A percentile compares a stretch with the other conserved stretches of the same genome.
Conservation (phyloP, 176 grass and related monocot genomes). For the Oryza rufipogon region DNA sequence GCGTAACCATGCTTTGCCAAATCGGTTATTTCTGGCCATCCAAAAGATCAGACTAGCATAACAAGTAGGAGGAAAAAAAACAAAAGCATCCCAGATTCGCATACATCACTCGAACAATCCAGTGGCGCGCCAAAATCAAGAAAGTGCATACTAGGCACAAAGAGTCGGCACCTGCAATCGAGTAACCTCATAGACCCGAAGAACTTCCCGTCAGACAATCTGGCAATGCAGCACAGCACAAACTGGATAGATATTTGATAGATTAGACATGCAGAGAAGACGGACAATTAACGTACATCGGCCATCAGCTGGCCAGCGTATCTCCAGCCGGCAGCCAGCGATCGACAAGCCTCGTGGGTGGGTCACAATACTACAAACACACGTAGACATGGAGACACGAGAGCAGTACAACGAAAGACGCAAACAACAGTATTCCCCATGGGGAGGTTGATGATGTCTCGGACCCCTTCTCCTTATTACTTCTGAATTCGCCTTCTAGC, state of each 20-base stretch:
- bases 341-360: slow-evolving; percentile 21
- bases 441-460: slow-evolving; percentile 29
- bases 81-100: not conserved
- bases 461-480: not conserved
- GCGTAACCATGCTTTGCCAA: no score
- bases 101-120: not conserved
- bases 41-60: no score
- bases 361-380: slow-evolving; percentile 10
- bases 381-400: slow-evolving; percentile 36
- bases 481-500: not conserved
- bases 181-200: slow-evolving; percentile 5
- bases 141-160: not conserved
- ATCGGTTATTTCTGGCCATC: no score
- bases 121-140: not conserved
- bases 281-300: not conserved
- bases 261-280: slow-evolving; percentile 6
- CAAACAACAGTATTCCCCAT: slow-evolving; percentile 10
- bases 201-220: slow-evolving; percentile 6
- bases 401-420: slow-evolving; percentile 10
- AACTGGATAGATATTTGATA: not conserved
- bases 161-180: not conserved
- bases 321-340: no score
- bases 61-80: no score
- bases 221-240: not conserved
- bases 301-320: no score